Evolutionary conservation across 495 filamentous ascomycete genomes (phyloP).

Genomic region (Lindgomyces ingoldianus): DNA sequence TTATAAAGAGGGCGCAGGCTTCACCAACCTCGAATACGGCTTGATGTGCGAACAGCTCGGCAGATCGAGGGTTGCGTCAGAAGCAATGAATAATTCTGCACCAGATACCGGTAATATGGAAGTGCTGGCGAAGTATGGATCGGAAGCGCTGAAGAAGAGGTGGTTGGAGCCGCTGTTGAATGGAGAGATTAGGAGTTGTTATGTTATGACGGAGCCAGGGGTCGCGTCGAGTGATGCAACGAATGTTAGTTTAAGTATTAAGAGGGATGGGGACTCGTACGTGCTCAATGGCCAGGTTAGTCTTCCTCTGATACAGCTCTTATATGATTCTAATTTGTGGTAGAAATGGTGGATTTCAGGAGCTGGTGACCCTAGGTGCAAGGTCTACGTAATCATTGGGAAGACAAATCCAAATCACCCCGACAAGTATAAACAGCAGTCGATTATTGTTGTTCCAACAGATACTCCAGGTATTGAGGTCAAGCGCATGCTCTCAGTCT

Average conservation of each 20-base stretch:
- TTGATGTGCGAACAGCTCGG: slow-evolving; percentile 91
- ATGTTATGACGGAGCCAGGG: slow-evolving; percentile 91
- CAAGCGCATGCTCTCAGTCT: slow-evolving; percentile 83
- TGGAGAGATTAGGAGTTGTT: slow-evolving; percentile 83
- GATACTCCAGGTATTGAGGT: slow-evolving; percentile 74
- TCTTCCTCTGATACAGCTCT: not conserved
- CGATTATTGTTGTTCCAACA: slow-evolving; percentile 81
- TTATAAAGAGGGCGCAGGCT: slow-evolving; percentile 85
- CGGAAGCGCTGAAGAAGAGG: slow-evolving; percentile 80
- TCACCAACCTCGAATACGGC: slow-evolving; percentile 88
- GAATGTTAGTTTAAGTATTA: slow-evolving; percentile 83
- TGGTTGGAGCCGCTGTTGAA: slow-evolving; percentile 85
- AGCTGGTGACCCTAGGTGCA: slow-evolving; percentile 86
- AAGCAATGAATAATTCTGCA: slow-evolving; percentile 89
- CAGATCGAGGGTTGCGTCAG: slow-evolving; percentile 73
- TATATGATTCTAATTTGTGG: not conserved
- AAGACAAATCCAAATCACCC: slow-evolving; percentile 72
- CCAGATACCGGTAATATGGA: slow-evolving; percentile 98
- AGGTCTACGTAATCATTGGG: slow-evolving; percentile 89
- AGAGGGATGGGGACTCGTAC: slow-evolving; percentile 76
- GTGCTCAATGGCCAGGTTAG: slow-evolving; percentile 80
- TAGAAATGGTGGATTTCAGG: slow-evolving; percentile 97
- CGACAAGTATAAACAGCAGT: slow-evolving; percentile 82
- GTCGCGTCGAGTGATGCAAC: slow-evolving; percentile 83
- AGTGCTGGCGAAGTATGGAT: slow-evolving; percentile 89